Base-by-base conservation (phyloP, 2,329 filamentous ascomycete species). In the Aureobasidium leucospermi region DNA sequence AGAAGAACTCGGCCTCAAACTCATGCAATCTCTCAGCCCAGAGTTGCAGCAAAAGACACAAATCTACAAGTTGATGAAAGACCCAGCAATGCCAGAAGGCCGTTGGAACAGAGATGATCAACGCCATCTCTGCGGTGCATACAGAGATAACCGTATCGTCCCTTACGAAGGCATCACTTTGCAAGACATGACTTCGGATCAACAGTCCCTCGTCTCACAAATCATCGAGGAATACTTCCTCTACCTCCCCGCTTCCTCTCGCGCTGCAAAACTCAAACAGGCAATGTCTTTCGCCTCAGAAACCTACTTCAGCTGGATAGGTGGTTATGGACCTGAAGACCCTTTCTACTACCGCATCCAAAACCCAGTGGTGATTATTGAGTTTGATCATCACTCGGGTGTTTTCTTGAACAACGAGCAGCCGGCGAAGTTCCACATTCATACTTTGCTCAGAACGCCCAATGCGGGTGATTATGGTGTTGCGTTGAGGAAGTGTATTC, bases 41-140 rank as follows among this genome's bases (percentile, higher is more conserved):
- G 75, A 76, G 1, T 64, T 78, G 16, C 81, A 85, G 66, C 42
- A 67, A 0, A 67, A 70, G 1, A 84, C 85, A 0, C 83, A 83
- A 61, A 74, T 82, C 0, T 90, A 82, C 69, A 78, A 79, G 57
- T 64, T 76, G 0, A 78, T 90, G 74, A 77, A 80, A 28, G 87
- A 90, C 60, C 81, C 82, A 0, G 78, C 74, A 0, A 90, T 90
- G 87, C 83, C 81, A 2, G 73, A 75, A 52, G 85, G 85, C 9
- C 80, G 88, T 7, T 92, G 88, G 88, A 92, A 92, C 69, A 85
- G 85, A 64, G 87, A 90, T 67, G 89, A 93, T 69, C 87, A 92
- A 74, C 80, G 88, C 6, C 88, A 92, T 67, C 70, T 90, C 4
- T 89, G 87, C 68, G 89, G 89, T 38, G 89, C 89, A 0, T 90